Conservation (phyloP, 192 early-diverging fungal species). For the Coemansia sp. region DNA sequence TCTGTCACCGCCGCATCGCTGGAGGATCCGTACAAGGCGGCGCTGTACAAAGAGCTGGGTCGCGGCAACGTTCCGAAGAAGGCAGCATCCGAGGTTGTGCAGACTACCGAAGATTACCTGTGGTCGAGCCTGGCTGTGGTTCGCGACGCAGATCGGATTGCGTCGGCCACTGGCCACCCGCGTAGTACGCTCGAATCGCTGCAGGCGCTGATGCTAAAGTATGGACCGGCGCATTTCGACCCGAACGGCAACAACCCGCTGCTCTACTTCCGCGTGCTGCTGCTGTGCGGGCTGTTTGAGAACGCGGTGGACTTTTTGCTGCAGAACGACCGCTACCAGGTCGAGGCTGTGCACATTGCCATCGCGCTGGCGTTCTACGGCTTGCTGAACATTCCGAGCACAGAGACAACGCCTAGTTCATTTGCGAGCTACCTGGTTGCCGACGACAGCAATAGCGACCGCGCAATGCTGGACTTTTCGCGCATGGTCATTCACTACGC, state of each 20-base stretch:
- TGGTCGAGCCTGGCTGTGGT: constrained; percentile 84
- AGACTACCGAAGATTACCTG: constrained; percentile 87
- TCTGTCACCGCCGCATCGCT: constrained; percentile 46
- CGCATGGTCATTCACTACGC: constrained; percentile 39
- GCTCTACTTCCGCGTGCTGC: constrained; percentile 77
- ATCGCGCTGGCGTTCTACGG: constrained; percentile 79
- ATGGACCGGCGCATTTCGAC: constrained; percentile 71
- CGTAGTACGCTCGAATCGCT: constrained; percentile 59
- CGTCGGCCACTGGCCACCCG: constrained; percentile 7
- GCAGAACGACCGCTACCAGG: constrained; percentile 56
- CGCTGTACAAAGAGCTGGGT: constrained; percentile 87
- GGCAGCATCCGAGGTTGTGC: constrained; percentile 64
- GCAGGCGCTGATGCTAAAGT: constrained; percentile 62
- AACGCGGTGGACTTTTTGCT: constrained; percentile 73
- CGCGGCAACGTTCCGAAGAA: constrained; percentile 77
- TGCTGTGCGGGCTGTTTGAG: constrained; percentile 92
- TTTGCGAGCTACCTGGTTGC: constrained; percentile 23
- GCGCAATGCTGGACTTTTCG: constrained; percentile 25
- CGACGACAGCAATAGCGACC: not conserved
- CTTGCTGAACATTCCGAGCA: constrained; percentile 66
- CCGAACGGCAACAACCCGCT: constrained; percentile 66
- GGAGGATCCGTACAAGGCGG: constrained; percentile 89
- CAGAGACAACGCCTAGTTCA: constrained; percentile 37
- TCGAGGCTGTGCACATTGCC: constrained; percentile 92
- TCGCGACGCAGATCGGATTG: constrained; percentile 55